Conservation (phyloP, 2,329 filamentous ascomycete species). For the Didymella exigua region DNA sequence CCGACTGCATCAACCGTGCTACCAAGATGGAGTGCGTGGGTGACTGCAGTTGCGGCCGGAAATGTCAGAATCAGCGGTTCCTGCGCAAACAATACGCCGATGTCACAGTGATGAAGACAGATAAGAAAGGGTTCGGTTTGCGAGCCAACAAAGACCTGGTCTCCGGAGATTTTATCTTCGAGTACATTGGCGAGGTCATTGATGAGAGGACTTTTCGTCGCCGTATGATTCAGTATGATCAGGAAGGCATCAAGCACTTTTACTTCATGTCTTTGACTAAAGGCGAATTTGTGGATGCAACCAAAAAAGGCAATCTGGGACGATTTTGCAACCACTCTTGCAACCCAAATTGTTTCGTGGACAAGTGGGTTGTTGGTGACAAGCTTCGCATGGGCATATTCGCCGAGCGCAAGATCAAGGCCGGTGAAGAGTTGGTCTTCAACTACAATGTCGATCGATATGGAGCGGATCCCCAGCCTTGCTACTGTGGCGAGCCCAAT, state of each 20-base stretch:
- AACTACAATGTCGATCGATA: slow-evolving; percentile 99
- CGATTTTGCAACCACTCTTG: slow-evolving; percentile 99
- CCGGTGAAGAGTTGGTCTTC: slow-evolving; percentile 95
- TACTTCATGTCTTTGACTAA: slow-evolving; percentile 99
- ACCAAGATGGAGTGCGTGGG: slow-evolving; percentile 96
- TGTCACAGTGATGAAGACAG: slow-evolving; percentile 95
- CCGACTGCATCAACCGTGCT: slow-evolving; percentile 96
- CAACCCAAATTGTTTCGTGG: slow-evolving; percentile 98
- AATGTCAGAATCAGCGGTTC: slow-evolving; percentile 94
- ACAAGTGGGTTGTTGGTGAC: slow-evolving; percentile 98
- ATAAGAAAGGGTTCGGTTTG: slow-evolving; percentile 95
- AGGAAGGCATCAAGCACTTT: slow-evolving; percentile 97
- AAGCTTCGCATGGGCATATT: slow-evolving; percentile 99
- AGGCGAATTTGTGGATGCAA: slow-evolving; percentile 96
- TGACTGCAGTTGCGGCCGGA: slow-evolving; percentile 83
- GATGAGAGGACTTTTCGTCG: slow-evolving; percentile 87
- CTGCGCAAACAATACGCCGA: slow-evolving; percentile 86
- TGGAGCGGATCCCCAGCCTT: slow-evolving; percentile 93
- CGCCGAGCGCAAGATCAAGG: slow-evolving; percentile 79
- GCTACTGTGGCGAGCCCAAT: slow-evolving; percentile 93
- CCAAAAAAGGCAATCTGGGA: slow-evolving; percentile 92
- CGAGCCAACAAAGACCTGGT: slow-evolving; percentile 78
- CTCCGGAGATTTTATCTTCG: slow-evolving; percentile 90
- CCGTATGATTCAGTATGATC: slow-evolving; percentile 91
- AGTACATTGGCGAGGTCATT: slow-evolving; percentile 98